A percentile compares a stretch with the other conserved stretches of the same genome.
Conservation (phyloP, 139 green algal species). For the Coelastrella sp. region DNA sequence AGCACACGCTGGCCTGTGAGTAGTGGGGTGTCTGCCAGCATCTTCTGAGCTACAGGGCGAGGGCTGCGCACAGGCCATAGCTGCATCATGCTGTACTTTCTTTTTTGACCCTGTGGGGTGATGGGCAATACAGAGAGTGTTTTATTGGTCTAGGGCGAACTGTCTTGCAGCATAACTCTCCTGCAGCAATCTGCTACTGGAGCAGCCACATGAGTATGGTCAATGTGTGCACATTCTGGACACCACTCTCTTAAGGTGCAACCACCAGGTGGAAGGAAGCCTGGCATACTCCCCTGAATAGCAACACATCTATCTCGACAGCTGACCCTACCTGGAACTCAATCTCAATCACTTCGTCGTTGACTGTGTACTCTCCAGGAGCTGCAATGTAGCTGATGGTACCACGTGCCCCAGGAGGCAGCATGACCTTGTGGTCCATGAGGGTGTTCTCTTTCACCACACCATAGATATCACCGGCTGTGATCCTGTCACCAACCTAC, state of each 20-base stretch:
- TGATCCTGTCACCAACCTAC: slow-evolving; percentile 93
- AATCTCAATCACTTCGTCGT: slow-evolving; percentile 96
- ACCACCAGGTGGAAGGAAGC: no score
- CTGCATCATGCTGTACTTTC: slow-evolving; percentile 97
- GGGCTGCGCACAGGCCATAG: slow-evolving; percentile 97
- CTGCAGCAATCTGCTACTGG: no score
- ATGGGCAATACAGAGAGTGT: no score
- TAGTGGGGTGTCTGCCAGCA: slow-evolving; percentile 96
- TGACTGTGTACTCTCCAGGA: slow-evolving; percentile 89
- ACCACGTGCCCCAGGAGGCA: slow-evolving; percentile 89
- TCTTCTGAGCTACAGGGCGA: slow-evolving; percentile 93
- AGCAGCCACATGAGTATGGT: no score
- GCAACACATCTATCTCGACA: no score
- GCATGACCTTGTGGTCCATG: slow-evolving; percentile 93
- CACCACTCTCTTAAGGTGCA: no score
- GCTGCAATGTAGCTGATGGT: slow-evolving; percentile 94
- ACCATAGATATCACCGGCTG: slow-evolving; percentile 96
- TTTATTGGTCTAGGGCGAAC: no score
- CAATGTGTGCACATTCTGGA: no score
- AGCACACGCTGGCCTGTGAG: slow-evolving; percentile 98
- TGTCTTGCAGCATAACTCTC: no score
- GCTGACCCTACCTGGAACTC: slow-evolving; percentile 95
- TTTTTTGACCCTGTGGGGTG: slow-evolving; percentile 34
- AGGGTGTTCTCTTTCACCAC: slow-evolving; percentile 96
- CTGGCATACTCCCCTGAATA: no score